Evolutionary conservation across 306 rosid genomes (phyloP).

Genomic region (Inga leiocalycina): DNA sequence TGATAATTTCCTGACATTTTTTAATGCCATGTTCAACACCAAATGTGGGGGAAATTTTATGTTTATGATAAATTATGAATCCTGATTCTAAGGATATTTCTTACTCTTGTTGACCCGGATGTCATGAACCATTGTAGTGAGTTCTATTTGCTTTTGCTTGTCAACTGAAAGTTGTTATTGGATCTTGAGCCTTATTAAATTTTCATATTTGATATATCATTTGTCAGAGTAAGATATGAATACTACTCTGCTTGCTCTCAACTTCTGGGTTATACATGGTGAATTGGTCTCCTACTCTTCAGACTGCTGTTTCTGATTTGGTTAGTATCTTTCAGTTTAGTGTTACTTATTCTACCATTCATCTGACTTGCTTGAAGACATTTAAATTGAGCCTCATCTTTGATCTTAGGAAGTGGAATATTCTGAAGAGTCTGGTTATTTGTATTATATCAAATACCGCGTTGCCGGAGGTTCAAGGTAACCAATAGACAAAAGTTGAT

Average conservation of each 20-base stretch:
- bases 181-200: background rate
- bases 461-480: slow-evolving; percentile 89
- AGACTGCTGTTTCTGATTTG: slow-evolving; percentile 97
- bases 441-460: slow-evolving; percentile 85
- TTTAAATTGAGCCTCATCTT: slow-evolving; percentile 34
- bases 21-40: background rate
- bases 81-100: background rate
- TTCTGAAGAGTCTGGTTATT: slow-evolving; percentile 85
- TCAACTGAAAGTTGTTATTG: background rate
- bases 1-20: background rate
- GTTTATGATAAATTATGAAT: background rate
- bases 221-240: slow-evolving; percentile 11
- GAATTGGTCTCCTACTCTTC: slow-evolving; percentile 94
- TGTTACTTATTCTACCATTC: slow-evolving; percentile 10
- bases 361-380: slow-evolving; percentile 27
- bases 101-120: background rate
- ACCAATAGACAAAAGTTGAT: background rate
- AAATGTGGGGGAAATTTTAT: background rate
- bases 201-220: slow-evolving; percentile 15
- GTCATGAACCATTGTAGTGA: background rate
- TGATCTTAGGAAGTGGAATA: slow-evolving; percentile 90
- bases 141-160: background rate
- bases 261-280: slow-evolving; percentile 89
- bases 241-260: slow-evolving; percentile 15
- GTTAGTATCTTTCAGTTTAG: slow-evolving; percentile 44